Evolutionary conservation across 139 green algal species (phyloP).

Genomic region (Closterium sp.): DNA sequence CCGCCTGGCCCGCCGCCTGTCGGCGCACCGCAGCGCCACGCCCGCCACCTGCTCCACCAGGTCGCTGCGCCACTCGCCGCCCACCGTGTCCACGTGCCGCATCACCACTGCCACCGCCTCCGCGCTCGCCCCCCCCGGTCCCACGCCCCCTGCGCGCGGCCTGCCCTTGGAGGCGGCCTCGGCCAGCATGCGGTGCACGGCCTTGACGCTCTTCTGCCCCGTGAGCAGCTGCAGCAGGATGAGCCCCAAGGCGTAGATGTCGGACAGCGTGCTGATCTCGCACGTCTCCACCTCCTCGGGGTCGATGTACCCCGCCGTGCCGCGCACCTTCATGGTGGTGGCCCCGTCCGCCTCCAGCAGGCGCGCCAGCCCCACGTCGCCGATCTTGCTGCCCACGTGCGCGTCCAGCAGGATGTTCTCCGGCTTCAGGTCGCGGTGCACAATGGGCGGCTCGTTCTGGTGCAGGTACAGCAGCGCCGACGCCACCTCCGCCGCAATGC

Average conservation of each 20-base stretch:
- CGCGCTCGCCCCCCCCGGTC: neutral
- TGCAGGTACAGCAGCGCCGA: slow-evolving; percentile 11
- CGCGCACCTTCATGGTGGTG: slow-evolving; percentile 1
- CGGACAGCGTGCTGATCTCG: neutral
- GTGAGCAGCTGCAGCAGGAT: slow-evolving; percentile 34
- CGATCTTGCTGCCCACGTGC: slow-evolving; percentile 16
- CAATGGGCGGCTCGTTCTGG: slow-evolving; percentile 12
- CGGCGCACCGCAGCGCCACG: neutral
- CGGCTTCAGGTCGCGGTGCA: slow-evolving; percentile 15
- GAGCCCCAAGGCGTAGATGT: slow-evolving; percentile 25
- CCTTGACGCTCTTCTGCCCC: neutral
- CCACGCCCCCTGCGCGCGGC: neutral
- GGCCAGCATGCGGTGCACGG: neutral
- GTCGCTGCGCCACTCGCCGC: neutral
- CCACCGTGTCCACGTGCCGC: neutral
- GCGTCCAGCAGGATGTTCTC: slow-evolving; percentile 22
- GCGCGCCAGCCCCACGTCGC: slow-evolving; percentile 12
- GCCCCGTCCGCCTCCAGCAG: neutral
- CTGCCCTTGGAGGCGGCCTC: neutral
- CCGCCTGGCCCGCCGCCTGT: neutral
- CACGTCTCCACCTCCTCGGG: slow-evolving; percentile 15
- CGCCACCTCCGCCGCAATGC: neutral
- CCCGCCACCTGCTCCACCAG: slow-evolving; percentile 1
- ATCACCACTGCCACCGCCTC: neutral
- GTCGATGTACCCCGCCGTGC: slow-evolving; percentile 23